phyloP scores from a whole-genome alignment of 2,329 filamentous ascomycete genomes.

The Cordyceps fumosorosea region DNA sequence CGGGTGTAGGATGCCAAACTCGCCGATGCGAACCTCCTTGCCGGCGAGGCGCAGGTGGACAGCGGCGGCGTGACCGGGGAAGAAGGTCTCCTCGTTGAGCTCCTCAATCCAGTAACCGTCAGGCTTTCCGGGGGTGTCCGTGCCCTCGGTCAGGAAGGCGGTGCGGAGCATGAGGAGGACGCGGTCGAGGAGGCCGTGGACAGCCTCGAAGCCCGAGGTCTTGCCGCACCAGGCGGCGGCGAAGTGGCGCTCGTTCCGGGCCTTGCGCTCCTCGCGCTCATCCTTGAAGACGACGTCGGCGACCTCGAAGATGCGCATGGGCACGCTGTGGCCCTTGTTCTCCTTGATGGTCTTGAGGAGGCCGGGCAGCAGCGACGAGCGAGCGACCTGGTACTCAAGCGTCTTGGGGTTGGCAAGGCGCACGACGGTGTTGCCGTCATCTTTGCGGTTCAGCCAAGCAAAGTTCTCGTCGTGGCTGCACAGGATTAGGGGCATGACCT shows the following conservation, averaged over 20 bases:
- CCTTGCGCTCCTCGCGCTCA: constrained; percentile 70
- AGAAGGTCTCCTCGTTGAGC: constrained; percentile 85
- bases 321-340: constrained; percentile 82
- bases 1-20: constrained; percentile 91
- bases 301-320: constrained; percentile 89
- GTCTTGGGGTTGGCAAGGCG: constrained; percentile 90
- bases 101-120: constrained; percentile 93
- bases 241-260: constrained; percentile 89
- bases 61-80: constrained; percentile 80
- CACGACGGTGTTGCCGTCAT: constrained; percentile 77
- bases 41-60: constrained; percentile 71
- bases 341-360: constrained; percentile 89
- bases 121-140: constrained; percentile 48
- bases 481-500: constrained; percentile 92
- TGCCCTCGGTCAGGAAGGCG: constrained; percentile 63
- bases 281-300: constrained; percentile 93
- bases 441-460: constrained; percentile 82
- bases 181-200: constrained; percentile 89
- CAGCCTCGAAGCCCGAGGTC: constrained; percentile 87
- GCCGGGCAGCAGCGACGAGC: constrained; percentile 78
- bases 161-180: constrained; percentile 87
- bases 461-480: constrained; percentile 99
- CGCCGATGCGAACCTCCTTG: constrained; percentile 71
- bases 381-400: constrained; percentile 85
- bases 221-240: constrained; percentile 95